Percentiles rank a stretch among this genome's conserved stretches.
These are phyloP conservation scores for Phaeotremella skinneri DNA, from an alignment of 768 basidiomycete genomes.

Conservation along the genomic window DNA sequence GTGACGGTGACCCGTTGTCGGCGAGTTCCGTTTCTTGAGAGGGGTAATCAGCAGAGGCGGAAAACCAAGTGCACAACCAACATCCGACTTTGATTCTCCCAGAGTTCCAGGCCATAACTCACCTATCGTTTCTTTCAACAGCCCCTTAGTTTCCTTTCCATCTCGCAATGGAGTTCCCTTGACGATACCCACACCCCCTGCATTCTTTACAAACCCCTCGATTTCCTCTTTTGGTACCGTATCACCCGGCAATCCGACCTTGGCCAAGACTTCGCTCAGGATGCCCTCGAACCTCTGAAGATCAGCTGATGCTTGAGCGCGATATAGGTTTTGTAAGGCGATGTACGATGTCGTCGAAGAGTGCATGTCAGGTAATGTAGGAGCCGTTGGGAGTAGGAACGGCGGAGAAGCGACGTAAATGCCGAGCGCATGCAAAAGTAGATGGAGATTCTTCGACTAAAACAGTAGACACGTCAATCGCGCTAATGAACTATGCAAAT, in stretches of 20 bases:
- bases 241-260: slow-evolving; percentile 40
- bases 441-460: slow-evolving; percentile 69
- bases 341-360: slow-evolving; percentile 81
- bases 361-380: slow-evolving; percentile 93
- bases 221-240: slow-evolving; percentile 48
- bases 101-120: slow-evolving; percentile 17
- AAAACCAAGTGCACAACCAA: no score
- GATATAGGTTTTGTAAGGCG: slow-evolving; percentile 80
- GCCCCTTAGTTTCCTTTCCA: slow-evolving; percentile 31
- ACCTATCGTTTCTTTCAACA: slow-evolving; percentile 44
- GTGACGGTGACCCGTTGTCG: slow-evolving; percentile 7
- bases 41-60: no score
- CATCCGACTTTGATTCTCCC: no score
- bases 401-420: slow-evolving; percentile 59
- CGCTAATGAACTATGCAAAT: background rate
- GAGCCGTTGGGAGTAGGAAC: slow-evolving; percentile 74
- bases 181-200: slow-evolving; percentile 50
- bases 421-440: slow-evolving; percentile 70
- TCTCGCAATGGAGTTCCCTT: slow-evolving; percentile 47
- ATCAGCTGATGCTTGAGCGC: slow-evolving; percentile 60
- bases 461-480: background rate
- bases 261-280: slow-evolving; percentile 32
- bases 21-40: background rate
- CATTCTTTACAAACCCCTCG: slow-evolving; percentile 53
- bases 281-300: slow-evolving; percentile 33